These are phyloP conservation scores for Fermentozyma sake DNA, from an alignment of 1,139 yeast genomes.

Conservation along the genomic window DNA sequence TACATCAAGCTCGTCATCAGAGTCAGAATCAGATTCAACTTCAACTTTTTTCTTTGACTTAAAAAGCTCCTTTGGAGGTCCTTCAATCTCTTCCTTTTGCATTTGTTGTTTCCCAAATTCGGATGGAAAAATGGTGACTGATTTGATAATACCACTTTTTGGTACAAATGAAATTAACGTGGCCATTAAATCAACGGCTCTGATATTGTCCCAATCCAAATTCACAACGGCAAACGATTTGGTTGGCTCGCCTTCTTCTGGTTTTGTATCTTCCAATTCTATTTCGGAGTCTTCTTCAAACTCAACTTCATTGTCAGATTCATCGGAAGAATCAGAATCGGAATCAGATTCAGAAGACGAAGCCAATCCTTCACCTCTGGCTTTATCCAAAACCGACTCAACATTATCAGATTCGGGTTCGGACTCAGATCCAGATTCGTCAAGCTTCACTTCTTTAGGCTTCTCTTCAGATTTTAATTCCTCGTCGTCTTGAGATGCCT, in stretches of 20 bases:
- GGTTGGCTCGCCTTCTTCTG: slow-evolving; percentile 86
- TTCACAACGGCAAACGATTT: slow-evolving; percentile 85
- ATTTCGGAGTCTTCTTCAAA: slow-evolving; percentile 48
- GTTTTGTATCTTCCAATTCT: slow-evolving; percentile 55
- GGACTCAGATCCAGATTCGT: slow-evolving; percentile 2
- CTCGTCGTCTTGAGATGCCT: slow-evolving; percentile 12
- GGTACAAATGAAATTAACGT: slow-evolving; percentile 88
- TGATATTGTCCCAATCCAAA: slow-evolving; percentile 94
- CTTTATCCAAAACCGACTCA: slow-evolving; percentile 48
- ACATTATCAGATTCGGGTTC: slow-evolving; percentile 18
- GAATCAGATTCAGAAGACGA: slow-evolving; percentile 23
- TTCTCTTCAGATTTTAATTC: slow-evolving; percentile 9
- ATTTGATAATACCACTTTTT: slow-evolving; percentile 60
- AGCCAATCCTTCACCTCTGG: slow-evolving; percentile 61
- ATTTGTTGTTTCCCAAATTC: slow-evolving; percentile 92
- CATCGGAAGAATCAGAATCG: slow-evolving; percentile 26
- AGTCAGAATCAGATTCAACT: slow-evolving; percentile 26
- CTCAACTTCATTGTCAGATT: slow-evolving; percentile 21
- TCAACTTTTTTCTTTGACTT: slow-evolving; percentile 29
- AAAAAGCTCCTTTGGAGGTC: slow-evolving; percentile 88
- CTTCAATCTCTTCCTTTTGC: slow-evolving; percentile 85
- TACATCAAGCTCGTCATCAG: slow-evolving; percentile 41
- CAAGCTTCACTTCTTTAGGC: slow-evolving; percentile 1
- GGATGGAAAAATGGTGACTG: slow-evolving; percentile 81
- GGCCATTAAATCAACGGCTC: slow-evolving; percentile 84